Base-by-base conservation (phyloP, 495 filamentous ascomycete species). In the Aspergillus homomorphus region DNA sequence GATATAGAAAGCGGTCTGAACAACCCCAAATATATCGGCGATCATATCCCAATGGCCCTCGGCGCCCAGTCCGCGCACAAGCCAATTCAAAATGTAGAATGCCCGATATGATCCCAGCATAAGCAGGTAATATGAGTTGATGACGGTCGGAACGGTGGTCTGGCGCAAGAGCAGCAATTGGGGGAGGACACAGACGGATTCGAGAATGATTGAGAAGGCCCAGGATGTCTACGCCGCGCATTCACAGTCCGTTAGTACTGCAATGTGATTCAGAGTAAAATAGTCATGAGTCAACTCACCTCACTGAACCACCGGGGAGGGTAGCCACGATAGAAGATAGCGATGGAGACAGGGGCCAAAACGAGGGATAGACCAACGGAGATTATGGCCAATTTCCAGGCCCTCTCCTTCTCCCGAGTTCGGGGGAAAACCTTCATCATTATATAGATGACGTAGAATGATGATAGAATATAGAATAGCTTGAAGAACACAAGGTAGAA, bases 81-180 rank as follows among this genome's bases (percentile, higher is more conserved):
- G 86, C 94, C 94, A 98, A 69, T 96, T 97, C 46, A 96, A 72
- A 58, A 96, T 87, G 76, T 98, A 97, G 53, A 98, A 81, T 41
- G 77, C 88, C 54, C 94, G 89, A 78, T 98, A 98, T 14, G 88
- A 86, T 28, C 95, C 95, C 1, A 98, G 81, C 6, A 90, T 84
- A 26, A 93, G 75, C 45, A 98, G 87, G 72, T 98, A 98, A 74
- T 89, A 96, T 8, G 90, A 94, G 66, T 96, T 90, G 73, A 98
- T 92, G 41, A 96, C 94, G 12, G 95, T 98, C 2, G 94, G 95
- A 3, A 97, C 91, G 30, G 86, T 91, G 20, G 94, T 98, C 68
- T 98, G 91, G 46, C 94, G 89, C 22, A 98, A 85, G 22, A 98
- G 84, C 14, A 96, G 80, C 0, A 98, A 84, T 65, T 98, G 94